A percentile compares a stretch with the other conserved stretches of the same genome.
Conservation (phyloP, 345 rosid species). For the Litchi chinensis region DNA sequence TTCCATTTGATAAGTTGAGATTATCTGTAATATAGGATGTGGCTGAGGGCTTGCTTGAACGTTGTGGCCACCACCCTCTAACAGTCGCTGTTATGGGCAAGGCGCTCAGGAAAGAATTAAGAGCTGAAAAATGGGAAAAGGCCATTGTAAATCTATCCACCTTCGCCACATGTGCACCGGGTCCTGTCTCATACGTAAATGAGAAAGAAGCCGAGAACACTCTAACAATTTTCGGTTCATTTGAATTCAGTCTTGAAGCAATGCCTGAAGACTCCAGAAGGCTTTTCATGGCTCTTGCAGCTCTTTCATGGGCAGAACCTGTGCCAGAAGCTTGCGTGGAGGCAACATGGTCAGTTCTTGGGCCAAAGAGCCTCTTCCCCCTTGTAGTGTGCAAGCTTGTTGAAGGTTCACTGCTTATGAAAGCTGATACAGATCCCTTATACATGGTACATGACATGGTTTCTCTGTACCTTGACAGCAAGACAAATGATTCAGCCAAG, state of each 20-base stretch:
- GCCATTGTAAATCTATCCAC: slow-evolving; percentile 32
- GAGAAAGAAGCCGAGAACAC: slow-evolving; percentile 42
- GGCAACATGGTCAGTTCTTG: slow-evolving; percentile 35
- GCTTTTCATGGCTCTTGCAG: slow-evolving; percentile 33
- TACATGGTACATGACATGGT: slow-evolving; percentile 41
- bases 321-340: slow-evolving; percentile 42
- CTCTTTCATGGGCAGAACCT: slow-evolving; percentile 37
- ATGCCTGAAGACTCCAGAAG: slow-evolving; percentile 35
- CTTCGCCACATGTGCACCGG: slow-evolving; percentile 34
- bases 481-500: slow-evolving; percentile 28
- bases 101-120: slow-evolving; percentile 39
- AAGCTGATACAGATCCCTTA: slow-evolving; percentile 32
- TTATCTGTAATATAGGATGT: neutral
- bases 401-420: slow-evolving; percentile 40
- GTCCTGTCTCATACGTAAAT: slow-evolving; percentile 36
- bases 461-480: slow-evolving; percentile 38
- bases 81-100: slow-evolving; percentile 43
- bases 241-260: slow-evolving; percentile 45
- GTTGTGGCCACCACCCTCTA: slow-evolving; percentile 44
- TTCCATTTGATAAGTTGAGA: slow-evolving; percentile 12
- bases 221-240: slow-evolving; percentile 35
- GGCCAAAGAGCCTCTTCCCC: slow-evolving; percentile 33
- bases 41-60: slow-evolving; percentile 35
- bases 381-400: slow-evolving; percentile 39
- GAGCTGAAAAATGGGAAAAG: slow-evolving; percentile 40